These are phyloP conservation scores for Cladophialophora immunda DNA, from an alignment of 2,329 filamentous ascomycete species.

Conservation along the genomic window DNA sequence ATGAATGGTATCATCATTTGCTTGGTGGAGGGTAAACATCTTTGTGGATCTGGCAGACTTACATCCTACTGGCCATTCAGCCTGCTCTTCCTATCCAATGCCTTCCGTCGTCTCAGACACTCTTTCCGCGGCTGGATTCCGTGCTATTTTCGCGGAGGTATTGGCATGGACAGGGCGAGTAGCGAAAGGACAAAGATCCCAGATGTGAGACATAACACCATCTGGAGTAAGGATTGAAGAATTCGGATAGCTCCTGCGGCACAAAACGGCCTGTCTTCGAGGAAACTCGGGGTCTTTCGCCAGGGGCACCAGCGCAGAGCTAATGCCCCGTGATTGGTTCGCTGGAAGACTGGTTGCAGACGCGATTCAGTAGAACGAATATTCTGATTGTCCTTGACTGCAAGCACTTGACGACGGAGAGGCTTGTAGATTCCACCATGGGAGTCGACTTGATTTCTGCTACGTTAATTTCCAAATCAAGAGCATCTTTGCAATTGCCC, in stretches of 20 bases:
- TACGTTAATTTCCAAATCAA: background rate
- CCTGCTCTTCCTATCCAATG: background rate
- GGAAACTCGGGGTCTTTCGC: background rate
- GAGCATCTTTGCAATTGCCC: background rate
- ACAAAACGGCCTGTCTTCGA: background rate
- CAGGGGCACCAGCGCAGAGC: background rate
- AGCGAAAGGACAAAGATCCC: background rate
- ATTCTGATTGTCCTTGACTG: background rate
- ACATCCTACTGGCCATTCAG: background rate
- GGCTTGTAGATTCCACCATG: background rate
- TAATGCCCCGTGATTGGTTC: background rate
- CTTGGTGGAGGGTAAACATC: background rate
- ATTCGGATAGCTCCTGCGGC: background rate
- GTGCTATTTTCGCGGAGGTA: conserved; percentile 2
- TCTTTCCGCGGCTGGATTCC: background rate
- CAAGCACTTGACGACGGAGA: too few relatives aligned
- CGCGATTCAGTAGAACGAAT: background rate
- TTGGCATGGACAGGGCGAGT: background rate
- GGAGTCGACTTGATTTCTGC: background rate
- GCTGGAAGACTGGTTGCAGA: background rate
- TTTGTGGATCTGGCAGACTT: background rate
- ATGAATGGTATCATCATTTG: background rate
- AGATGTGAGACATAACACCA: background rate
- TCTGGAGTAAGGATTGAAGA: background rate
- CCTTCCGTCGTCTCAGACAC: background rate